Evolutionary conservation across 2,329 filamentous ascomycete genomes (phyloP).

Genomic region (Paradendryphiella salina): DNA sequence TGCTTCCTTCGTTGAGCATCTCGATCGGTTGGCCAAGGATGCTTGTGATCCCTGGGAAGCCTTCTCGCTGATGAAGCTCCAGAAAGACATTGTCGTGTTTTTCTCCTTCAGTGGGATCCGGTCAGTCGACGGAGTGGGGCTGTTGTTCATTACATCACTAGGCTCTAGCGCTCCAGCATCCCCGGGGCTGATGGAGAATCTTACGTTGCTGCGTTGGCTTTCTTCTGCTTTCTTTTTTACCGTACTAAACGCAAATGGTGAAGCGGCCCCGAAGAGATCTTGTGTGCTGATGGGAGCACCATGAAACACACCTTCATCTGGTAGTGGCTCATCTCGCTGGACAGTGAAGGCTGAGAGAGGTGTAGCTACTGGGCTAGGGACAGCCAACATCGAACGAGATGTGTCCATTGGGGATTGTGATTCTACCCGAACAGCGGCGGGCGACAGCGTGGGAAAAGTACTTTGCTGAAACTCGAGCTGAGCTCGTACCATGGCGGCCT

Average conservation of each 20-base stretch:
- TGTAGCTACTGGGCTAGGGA: constrained; percentile 33
- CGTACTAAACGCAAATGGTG: constrained; percentile 48
- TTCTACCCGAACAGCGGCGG: constrained; percentile 20
- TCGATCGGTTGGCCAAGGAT: constrained; percentile 10
- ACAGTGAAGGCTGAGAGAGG: constrained; percentile 37
- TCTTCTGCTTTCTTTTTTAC: constrained; percentile 45
- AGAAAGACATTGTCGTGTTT: constrained; percentile 22
- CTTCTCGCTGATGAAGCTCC: constrained; percentile 27
- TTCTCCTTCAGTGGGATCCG: constrained; percentile 37
- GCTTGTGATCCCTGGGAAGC: constrained; percentile 25
- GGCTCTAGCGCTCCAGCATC: constrained; percentile 7
- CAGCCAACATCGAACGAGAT: constrained; percentile 14
- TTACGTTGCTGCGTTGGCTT: constrained; percentile 27
- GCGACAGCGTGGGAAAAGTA: constrained; percentile 23
- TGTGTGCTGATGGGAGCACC: constrained; percentile 48
- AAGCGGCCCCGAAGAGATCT: constrained; percentile 48
- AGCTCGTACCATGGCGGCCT: constrained; percentile 42
- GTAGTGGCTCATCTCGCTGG: constrained; percentile 22
- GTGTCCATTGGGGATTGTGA: constrained; percentile 24
- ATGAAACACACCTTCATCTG: constrained; percentile 17
- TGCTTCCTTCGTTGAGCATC: constrained; percentile 13
- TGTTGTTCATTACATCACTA: constrained; percentile 19
- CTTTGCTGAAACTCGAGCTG: constrained; percentile 42
- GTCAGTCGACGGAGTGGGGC: constrained; percentile 25
- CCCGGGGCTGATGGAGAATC: constrained; percentile 26